phyloP scores from a whole-genome alignment of 441 rosid species.

The Corymbia calophylla region DNA sequence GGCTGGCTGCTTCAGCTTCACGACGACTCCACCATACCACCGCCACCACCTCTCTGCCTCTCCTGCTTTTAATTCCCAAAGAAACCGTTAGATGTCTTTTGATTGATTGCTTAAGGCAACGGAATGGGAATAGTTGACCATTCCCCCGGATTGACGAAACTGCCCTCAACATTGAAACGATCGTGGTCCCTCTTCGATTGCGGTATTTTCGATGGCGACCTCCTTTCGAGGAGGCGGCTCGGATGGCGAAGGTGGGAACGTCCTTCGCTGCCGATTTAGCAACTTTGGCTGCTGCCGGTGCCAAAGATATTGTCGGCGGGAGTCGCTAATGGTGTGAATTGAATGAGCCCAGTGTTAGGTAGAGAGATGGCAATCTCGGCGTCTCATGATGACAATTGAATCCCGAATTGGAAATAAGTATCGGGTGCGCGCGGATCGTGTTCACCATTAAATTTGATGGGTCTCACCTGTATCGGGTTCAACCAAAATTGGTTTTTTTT shows the following conservation, averaged over 20 bases:
- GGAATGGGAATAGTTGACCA: not conserved
- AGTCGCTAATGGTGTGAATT: not conserved
- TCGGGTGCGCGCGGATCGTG: fast-evolving
- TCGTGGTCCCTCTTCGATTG: not conserved
- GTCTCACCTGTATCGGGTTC: not conserved
- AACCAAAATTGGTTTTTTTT: not conserved
- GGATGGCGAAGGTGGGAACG: not conserved
- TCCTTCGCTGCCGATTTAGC: not conserved
- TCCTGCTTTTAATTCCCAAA: not conserved
- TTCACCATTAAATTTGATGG: fast-evolving
- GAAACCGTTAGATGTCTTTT: not conserved
- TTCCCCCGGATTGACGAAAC: not conserved
- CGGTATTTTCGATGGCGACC: not conserved
- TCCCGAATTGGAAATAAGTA: not conserved
- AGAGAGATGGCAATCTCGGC: too few species aligned
- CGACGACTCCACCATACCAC: not conserved
- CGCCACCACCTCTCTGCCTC: not conserved
- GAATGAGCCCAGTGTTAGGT: not conserved
- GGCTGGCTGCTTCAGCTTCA: not conserved
- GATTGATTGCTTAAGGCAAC: not conserved
- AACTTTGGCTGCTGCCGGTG: not conserved
- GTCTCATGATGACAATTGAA: too few species aligned
- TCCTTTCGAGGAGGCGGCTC: not conserved
- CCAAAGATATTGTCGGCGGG: not conserved
- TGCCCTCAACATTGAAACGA: not conserved